Percentiles rank a stretch among this genome's conserved stretches.
phyloP scores from a whole-genome alignment of 768 basidiomycete genomes.

The Artomyces pyxidatus region DNA sequence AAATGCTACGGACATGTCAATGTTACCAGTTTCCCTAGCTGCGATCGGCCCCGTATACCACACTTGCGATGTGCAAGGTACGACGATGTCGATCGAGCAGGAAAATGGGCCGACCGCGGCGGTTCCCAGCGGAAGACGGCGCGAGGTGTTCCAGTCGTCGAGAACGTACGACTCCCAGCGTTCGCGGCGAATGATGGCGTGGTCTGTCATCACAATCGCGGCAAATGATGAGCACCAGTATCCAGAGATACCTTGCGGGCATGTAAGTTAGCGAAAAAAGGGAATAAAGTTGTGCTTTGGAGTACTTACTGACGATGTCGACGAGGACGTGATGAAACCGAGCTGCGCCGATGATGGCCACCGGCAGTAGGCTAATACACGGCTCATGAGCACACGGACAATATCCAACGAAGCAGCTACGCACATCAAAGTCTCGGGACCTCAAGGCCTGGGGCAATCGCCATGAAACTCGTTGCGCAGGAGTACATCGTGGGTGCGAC shows the following conservation, averaged over 20 bases:
- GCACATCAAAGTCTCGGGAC: conserved; percentile 40
- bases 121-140: conserved; percentile 30
- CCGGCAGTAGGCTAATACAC: conserved; percentile 34
- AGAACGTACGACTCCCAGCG: conserved; percentile 30
- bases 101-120: conserved; percentile 34
- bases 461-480: conserved; percentile 39
- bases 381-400: not conserved
- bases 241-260: conserved; percentile 32
- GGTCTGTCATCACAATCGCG: conserved; percentile 34
- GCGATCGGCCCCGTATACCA: conserved; percentile 48
- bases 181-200: conserved; percentile 33
- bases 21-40: conserved; percentile 34
- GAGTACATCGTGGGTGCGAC: conserved; percentile 55
- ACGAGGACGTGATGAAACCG: conserved; percentile 37
- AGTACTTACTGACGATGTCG: conserved; percentile 29
- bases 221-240: conserved; percentile 34
- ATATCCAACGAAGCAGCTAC: conserved; percentile 7
- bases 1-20: conserved; percentile 27
- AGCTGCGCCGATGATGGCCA: conserved; percentile 38
- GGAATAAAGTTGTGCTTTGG: not conserved
- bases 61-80: conserved; percentile 43
- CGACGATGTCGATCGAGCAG: conserved; percentile 30
- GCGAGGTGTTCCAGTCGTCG: conserved; percentile 27
- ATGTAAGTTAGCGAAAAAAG: not conserved
- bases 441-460: conserved; percentile 25